phyloP scores from a whole-genome alignment of 1,284 basidiomycete species.

The Ustilago nuda region DNA sequence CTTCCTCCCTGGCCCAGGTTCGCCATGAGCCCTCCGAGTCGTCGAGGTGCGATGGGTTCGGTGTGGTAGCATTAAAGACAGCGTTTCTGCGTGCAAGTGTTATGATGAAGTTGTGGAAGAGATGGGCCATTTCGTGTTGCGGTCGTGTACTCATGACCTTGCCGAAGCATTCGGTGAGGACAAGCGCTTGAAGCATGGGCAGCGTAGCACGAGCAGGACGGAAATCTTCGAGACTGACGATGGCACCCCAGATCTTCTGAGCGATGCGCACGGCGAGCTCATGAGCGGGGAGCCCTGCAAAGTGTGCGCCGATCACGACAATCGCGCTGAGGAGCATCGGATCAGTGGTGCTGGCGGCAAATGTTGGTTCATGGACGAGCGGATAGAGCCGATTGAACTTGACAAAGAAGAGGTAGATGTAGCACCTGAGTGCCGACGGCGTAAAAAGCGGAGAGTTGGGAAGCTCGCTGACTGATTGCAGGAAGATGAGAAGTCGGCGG shows the following conservation, averaged over 20 bases:
- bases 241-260: conserved; percentile 58
- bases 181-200: conserved; percentile 57
- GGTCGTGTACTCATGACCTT: conserved; percentile 59
- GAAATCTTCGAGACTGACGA: conserved; percentile 59
- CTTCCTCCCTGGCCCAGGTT: conserved; percentile 57
- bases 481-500: conserved; percentile 53
- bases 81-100: conserved; percentile 58
- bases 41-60: conserved; percentile 31
- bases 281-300: conserved; percentile 54
- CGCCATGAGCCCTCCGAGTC: conserved; percentile 53
- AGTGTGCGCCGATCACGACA: conserved; percentile 57
- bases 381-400: conserved; percentile 58
- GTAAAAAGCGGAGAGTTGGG: conserved; percentile 57
- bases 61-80: conserved; percentile 49
- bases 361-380: conserved; percentile 58
- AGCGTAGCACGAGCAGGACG: conserved; percentile 56
- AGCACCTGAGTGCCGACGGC: conserved; percentile 51
- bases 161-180: conserved; percentile 56
- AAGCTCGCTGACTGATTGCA: conserved; percentile 54
- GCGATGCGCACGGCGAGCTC: conserved; percentile 55
- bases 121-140: conserved; percentile 60
- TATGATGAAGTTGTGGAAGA: conserved; percentile 62
- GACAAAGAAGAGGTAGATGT: conserved; percentile 59
- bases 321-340: conserved; percentile 58
- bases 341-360: conserved; percentile 52